These are phyloP conservation scores for Metarhizium brunneum DNA, from an alignment of 2,329 filamentous ascomycete species.

Conservation along the genomic window DNA sequence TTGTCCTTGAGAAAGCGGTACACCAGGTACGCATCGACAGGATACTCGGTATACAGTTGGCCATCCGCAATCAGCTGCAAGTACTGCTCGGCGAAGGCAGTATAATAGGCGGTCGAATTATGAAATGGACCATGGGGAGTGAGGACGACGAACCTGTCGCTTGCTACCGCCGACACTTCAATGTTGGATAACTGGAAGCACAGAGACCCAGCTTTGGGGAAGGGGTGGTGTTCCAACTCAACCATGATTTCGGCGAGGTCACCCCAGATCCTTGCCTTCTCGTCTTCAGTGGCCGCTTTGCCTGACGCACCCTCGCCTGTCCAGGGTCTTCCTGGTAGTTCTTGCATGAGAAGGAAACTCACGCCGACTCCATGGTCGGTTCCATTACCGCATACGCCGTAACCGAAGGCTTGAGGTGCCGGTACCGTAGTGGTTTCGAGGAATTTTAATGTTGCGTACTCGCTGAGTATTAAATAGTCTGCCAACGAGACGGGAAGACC, in stretches of 20 bases:
- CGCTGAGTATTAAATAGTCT: slow-evolving; percentile 17
- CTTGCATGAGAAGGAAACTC: slow-evolving; percentile 19
- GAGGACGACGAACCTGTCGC: slow-evolving; percentile 19
- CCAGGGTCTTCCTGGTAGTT: slow-evolving; percentile 17
- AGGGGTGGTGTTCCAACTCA: slow-evolving; percentile 17
- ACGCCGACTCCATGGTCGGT: slow-evolving; percentile 9
- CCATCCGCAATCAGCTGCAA: too few species aligned
- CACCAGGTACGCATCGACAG: too few species aligned
- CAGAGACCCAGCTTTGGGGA: slow-evolving; percentile 16
- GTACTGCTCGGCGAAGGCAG: slow-evolving; percentile 8
- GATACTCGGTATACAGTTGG: too few species aligned
- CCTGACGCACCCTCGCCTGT: not conserved
- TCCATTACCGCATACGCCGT: too few species aligned
- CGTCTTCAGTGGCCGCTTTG: not conserved
- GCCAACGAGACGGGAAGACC: slow-evolving; percentile 8
- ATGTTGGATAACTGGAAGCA: slow-evolving; percentile 2
- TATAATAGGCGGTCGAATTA: slow-evolving; percentile 12
- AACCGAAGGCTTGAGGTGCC: too few species aligned
- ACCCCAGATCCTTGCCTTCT: slow-evolving; percentile 14
- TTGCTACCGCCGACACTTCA: slow-evolving; percentile 15
- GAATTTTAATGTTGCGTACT: slow-evolving; percentile 16
- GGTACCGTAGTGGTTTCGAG: too few species aligned
- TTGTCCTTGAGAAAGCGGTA: too few species aligned
- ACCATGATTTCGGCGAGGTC: slow-evolving; percentile 17
- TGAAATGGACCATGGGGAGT: slow-evolving; percentile 12